Conservation (phyloP, 495 filamentous ascomycete species). For the Podospora conica region DNA sequence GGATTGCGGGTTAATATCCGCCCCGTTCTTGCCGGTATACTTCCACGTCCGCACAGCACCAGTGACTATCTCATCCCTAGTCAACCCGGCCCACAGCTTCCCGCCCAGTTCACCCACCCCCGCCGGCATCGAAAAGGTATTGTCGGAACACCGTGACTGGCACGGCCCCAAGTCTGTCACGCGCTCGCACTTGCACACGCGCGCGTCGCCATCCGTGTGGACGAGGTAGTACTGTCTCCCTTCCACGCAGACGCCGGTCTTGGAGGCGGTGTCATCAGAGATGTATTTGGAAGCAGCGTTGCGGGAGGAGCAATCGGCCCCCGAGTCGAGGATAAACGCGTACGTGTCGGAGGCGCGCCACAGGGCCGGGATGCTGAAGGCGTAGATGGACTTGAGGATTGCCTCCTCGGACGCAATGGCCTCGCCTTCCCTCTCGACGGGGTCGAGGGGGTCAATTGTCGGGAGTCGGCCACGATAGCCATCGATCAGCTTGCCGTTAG, state of each 20-base stretch:
- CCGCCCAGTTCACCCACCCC: conserved; percentile 21
- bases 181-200: not conserved
- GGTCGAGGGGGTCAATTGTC: too few species aligned
- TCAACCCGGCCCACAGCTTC: conserved; percentile 18
- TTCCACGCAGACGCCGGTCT: conserved; percentile 22
- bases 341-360: conserved; percentile 22
- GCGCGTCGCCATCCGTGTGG: conserved; percentile 14
- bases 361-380: conserved; percentile 28
- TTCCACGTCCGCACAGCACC: conserved; percentile 30
- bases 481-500: too few species aligned
- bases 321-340: conserved; percentile 33
- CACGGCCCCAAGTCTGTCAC: too few species aligned
- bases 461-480: too few species aligned
- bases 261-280: conserved; percentile 11
- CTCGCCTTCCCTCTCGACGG: not conserved
- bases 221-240: conserved; percentile 29
- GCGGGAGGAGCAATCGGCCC: conserved; percentile 17
- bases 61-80: conserved; percentile 21
- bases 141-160: conserved; percentile 11
- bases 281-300: conserved; percentile 23
- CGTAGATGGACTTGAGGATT: conserved; percentile 25
- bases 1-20: too few species aligned
- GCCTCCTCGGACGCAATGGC: not conserved
- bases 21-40: too few species aligned
- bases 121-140: conserved; percentile 16